Base-by-base conservation (phyloP, 1,284 basidiomycete species). In the Cutaneotrichosporon cutaneum region DNA sequence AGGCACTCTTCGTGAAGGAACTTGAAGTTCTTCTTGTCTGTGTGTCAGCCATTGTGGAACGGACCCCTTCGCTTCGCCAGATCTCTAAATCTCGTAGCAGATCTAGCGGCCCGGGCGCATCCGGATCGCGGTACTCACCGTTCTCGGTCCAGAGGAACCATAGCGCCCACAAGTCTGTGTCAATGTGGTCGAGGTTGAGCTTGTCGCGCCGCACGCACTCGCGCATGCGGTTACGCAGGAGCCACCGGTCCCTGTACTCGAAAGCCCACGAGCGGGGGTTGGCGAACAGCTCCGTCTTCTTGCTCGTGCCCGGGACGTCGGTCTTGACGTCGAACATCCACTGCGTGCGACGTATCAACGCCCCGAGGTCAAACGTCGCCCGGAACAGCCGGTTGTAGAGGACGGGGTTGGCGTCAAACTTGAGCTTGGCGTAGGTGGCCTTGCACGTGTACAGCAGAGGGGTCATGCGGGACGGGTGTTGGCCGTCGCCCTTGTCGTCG, bases 111-210 rank as follows among this genome's bases (percentile, higher is more conserved):
- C 26, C 45, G 22, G 45, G 45, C 4, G 21, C 9, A 24, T 26
- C 14, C n/a, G 22, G 10, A 13, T 22, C n/a, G n/a, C 2, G 16
- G 39, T 16, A 74, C 79, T 68, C 60, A 79, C 81, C 81, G 61
- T 82, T 78, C 69, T 82, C 81, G 3, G 78, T 77, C 33, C 80
- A 65, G 59, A 82, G 69, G 59, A 81, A 75, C 71, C 77, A 82
- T n/a, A 80, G 69, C 2, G 70, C 73, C 80, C 81, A 81, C 33
- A 81, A 59, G 61, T 77, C 79, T 51, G 69, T 73, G 36, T 70
- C 65, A 36, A 78, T 53, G 21, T 64, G 48, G 8, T 66, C 66
- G 35, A 54, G 57, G 22, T 75, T 68, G 22, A 78, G 50, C 26
- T 67, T 64, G 4, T 65, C 64, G 10, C 66, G 44, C 47, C 70